Evolutionary conservation across 192 early-diverging fungal species (phyloP), one percentile per base, ranked within the genome.

Genomic region (Rhizoclosmatium sp.): DNA sequence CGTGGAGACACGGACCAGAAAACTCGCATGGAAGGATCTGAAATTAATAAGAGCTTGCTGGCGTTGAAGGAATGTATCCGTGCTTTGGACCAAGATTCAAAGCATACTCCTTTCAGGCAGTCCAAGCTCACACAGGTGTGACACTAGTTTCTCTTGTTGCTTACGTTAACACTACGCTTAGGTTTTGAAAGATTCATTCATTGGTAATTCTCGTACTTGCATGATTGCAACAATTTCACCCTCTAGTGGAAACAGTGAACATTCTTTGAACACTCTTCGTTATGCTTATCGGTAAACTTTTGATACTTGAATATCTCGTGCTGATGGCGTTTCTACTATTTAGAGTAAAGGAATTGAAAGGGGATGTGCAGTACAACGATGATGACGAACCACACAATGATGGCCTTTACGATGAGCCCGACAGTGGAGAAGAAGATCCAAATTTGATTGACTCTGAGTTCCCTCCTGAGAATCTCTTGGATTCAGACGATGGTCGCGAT

Each of bases 201-300:
- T 98, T 78, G 98, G 98, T 16, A 95, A 99, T 81, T 97, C 96
- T 40, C 89, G 95, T 12, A 97, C 98, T 0, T 99, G 97, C 81
- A 99, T 99, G 98, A 93, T 99, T 76, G 98, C 98, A 2, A 99
- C 96, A 3, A 92, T 99, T 47, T 97, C 97, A 31, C 97, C 98
- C 19, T 96, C 96, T 54, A 92, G 93, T n/a, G 87, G 92, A 21
- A 99, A 97, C 85, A 94, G 91, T 76, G 98, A 99, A 71, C 95
- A 99, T 80, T 95, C 95, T 0, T 85, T 99, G 23, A 99, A 99
- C 77, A 99, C 98, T 1, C 85, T 99, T 56, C 91, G 97, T 44
- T 99, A 99, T 80, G 95, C 98, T 14, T 97, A 98, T 79, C 89
- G 97, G 89, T 90, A 78, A 12, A 59, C 19, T 23, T 46, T 69